phyloP scores from a whole-genome alignment of 768 basidiomycete species.

The Boletus fagicola region DNA sequence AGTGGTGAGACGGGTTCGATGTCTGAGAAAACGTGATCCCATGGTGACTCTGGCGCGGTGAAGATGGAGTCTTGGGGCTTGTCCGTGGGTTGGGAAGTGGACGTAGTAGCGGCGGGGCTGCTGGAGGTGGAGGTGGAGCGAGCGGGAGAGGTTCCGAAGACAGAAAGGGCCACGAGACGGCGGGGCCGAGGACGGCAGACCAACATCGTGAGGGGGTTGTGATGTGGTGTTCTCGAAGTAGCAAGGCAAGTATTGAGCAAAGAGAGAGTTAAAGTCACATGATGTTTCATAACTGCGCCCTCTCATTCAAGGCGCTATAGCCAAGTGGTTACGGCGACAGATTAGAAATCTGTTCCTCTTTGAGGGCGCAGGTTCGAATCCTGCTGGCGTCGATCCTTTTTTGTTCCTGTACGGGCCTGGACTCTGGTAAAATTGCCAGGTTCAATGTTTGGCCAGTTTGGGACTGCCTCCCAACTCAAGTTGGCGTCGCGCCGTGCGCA shows the following conservation, averaged over 20 bases:
- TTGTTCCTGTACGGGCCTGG: too few species aligned
- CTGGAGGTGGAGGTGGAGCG: background rate
- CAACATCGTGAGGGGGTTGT: conserved; percentile 16
- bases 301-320: conserved; percentile 53
- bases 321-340: conserved; percentile 77
- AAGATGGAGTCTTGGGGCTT: conserved; percentile 33
- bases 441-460: too few species aligned
- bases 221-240: conserved; percentile 34
- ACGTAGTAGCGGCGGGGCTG: background rate
- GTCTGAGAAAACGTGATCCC: conserved; percentile 55
- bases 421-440: too few species aligned
- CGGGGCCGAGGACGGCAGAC: conserved; percentile 12
- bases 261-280: too few species aligned
- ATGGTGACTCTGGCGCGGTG: conserved; percentile 37
- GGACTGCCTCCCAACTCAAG: too few species aligned
- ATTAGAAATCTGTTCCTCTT: conserved; percentile 45
- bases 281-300: rapidly evolving
- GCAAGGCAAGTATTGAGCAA: conserved; percentile 9
- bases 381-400: conserved; percentile 38
- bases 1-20: conserved; percentile 35
- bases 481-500: too few species aligned
- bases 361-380: conserved; percentile 49
- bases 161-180: background rate
- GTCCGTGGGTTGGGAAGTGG: conserved; percentile 1
- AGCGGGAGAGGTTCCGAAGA: background rate